Conservation (phyloP, 108 stramenopile species). For the Nitzschia palea region DNA sequence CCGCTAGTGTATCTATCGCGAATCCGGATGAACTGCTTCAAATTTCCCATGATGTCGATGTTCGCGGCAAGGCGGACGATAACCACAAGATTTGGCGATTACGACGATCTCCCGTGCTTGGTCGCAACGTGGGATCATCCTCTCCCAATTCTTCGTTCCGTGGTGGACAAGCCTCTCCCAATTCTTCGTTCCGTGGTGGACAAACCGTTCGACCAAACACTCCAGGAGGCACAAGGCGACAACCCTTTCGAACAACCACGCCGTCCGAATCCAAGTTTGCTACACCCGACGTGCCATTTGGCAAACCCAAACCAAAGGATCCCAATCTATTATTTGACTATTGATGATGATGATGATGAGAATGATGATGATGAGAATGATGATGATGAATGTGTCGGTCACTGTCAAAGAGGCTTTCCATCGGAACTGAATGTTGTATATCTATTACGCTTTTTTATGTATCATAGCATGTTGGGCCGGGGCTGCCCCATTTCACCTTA, state of each 20-base stretch:
- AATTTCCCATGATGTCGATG: conserved; percentile 29
- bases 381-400: neutral
- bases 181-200: neutral
- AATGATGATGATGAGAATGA: neutral
- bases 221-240: too few species aligned
- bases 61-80: neutral
- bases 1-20: conserved; percentile 25
- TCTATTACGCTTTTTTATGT: too few species aligned
- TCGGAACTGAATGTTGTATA: too few species aligned
- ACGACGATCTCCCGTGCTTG: neutral
- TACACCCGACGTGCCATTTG: neutral
- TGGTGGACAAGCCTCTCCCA: neutral
- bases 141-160: neutral
- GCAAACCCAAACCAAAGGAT: neutral
- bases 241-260: too few species aligned
- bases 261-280: too few species aligned
- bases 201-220: neutral
- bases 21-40: conserved; percentile 19
- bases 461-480: too few species aligned
- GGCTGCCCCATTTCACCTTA: too few species aligned
- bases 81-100: conserved; percentile 1
- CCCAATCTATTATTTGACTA: neutral
- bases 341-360: neutral
- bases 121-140: neutral
- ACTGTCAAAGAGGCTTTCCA: too few species aligned